These are phyloP conservation scores for Oryza meyeriana DNA, from an alignment of 176 grass and related monocot species.

Conservation along the genomic window DNA sequence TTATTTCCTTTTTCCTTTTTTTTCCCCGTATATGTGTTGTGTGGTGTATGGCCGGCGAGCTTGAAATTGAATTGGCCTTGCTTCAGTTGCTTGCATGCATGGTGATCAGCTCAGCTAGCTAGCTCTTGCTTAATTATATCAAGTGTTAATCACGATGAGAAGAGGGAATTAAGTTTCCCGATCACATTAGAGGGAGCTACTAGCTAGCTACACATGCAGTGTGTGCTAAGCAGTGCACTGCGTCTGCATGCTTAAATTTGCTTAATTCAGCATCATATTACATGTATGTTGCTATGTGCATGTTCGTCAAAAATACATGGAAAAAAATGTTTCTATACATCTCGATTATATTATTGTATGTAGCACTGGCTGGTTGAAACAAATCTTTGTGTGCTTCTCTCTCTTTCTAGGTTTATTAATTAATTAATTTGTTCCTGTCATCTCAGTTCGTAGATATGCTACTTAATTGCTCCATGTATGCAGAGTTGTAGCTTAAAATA, in stretches of 20 bases:
- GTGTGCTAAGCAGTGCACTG: constrained; percentile 18
- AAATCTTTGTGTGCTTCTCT: neutral
- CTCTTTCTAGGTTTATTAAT: neutral
- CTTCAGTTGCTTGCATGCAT: neutral
- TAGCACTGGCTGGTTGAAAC: neutral
- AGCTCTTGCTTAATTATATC: neutral
- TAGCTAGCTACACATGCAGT: neutral
- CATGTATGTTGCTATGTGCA: neutral
- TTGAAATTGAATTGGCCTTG: neutral
- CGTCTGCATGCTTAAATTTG: neutral
- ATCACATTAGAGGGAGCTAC: neutral
- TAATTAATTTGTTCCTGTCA: neutral
- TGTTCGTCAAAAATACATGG: neutral
- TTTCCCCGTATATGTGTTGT: neutral
- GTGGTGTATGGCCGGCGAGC: neutral
- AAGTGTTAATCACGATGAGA: neutral
- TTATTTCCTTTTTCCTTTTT: neutral
- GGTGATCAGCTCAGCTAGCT: neutral
- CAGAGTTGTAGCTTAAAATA: neutral
- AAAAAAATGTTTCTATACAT: neutral
- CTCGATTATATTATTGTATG: neutral
- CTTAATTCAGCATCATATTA: neutral
- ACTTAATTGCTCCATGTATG: neutral
- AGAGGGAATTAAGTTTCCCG: neutral
- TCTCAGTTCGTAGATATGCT: neutral